Evolutionary conservation across 352 stramenopile species (phyloP).

Genomic region (Phytophthora kernoviae): DNA sequence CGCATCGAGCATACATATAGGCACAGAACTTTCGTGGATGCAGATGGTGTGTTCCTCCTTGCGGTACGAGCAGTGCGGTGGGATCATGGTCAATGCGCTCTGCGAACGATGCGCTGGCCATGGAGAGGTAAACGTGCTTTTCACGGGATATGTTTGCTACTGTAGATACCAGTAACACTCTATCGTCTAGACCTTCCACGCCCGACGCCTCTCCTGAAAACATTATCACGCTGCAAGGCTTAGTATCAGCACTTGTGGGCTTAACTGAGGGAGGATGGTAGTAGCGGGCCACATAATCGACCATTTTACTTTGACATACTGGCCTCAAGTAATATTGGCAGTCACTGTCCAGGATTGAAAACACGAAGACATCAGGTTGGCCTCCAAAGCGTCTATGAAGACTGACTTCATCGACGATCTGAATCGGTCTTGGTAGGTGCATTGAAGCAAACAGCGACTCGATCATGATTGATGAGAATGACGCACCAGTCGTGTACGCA

Average conservation of each 20-base stretch:
- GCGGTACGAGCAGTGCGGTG: slow-evolving; percentile 21
- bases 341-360: slow-evolving; percentile 35
- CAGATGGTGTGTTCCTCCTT: background rate
- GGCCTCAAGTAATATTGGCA: background rate
- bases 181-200: slow-evolving; percentile 21
- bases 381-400: slow-evolving; percentile 7
- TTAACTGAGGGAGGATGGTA: background rate
- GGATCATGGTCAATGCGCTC: slow-evolving; percentile 34
- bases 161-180: slow-evolving; percentile 29
- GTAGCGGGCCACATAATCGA: background rate
- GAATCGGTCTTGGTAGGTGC: slow-evolving; percentile 28
- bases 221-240: slow-evolving; percentile 15
- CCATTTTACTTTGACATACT: background rate
- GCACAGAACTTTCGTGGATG: slow-evolving; percentile 36
- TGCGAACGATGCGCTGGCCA: slow-evolving; percentile 41
- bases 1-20: slow-evolving; percentile 48
- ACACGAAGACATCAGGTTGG: slow-evolving; percentile 41
- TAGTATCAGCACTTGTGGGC: background rate
- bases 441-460: slow-evolving; percentile 42
- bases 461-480: slow-evolving; percentile 17
- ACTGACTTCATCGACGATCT: slow-evolving; percentile 27
- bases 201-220: slow-evolving; percentile 34
- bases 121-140: slow-evolving; percentile 28
- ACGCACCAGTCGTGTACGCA: slow-evolving; percentile 17
- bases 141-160: slow-evolving; percentile 8